Base-by-base conservation (phyloP, 2,329 filamentous ascomycete genomes). In the Diaporthe helianthi region DNA sequence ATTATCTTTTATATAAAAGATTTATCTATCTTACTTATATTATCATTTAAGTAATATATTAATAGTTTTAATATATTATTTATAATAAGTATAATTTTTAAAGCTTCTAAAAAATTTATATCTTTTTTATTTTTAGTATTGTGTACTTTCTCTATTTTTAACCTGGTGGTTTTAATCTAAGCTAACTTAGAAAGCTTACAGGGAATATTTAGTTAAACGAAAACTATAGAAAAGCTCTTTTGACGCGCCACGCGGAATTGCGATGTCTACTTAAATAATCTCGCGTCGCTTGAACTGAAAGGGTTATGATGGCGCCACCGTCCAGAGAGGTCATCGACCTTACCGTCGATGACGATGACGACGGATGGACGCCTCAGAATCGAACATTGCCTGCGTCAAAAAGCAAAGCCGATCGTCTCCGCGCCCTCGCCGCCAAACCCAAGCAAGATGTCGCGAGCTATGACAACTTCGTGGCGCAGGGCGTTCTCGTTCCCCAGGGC, bases 241-340 rank as follows among this genome's bases (percentile, higher is more conserved):
- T 26, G 46, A 54, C 60, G 51, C 52, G 60, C 41, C 10, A 47
- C 15, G 13, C 31, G 12, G 13, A 63, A 63, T 36, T 7, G 29
- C 58, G 9, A 47, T 9, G 44, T 52, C 33, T 69, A 58, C 24
- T 60, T 44, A 46, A 24, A 33, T 52, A 67, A 55, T 36, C 41
- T 53, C 49, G 49, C 31, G 54, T 54, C 54, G 54, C 29, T 10
- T 12, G 33, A 36, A 29, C 22, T 12, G 29, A 46, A 9, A 4
- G 15, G n/a, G 6, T 60, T 46, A 26, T n/a, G 29, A 67, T 71
- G 64, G 54, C 49, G 46, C 51, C 29, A 26, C 49, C 54, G 5
- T 0, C 26, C 1, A 31, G 26, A 6, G 51, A 76, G 70, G 69
- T 77, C 10, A 74, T 79, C 60, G 76, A 80, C 73, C 73, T 77